Evolutionary conservation across 345 rosid genomes (phyloP).

Genomic region (Fremontodendron californicum): DNA sequence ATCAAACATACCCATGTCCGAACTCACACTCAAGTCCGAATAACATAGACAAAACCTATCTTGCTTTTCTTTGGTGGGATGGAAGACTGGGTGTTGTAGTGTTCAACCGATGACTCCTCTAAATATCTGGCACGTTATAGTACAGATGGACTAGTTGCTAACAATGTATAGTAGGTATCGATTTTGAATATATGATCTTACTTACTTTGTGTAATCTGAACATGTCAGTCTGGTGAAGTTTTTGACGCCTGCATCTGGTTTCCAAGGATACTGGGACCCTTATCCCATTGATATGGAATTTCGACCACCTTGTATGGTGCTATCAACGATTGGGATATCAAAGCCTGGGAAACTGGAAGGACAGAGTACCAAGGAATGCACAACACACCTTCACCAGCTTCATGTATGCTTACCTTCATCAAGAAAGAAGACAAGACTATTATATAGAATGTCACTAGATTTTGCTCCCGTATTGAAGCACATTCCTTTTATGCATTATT

Average conservation of each 20-base stretch:
- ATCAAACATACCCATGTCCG: too few species aligned
- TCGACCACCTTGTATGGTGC: slow-evolving; percentile 92
- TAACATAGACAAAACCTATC: too few species aligned
- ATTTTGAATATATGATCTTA: background rate
- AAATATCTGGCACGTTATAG: background rate
- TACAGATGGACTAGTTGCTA: background rate
- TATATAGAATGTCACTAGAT: slow-evolving; percentile 95
- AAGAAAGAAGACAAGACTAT: slow-evolving; percentile 65
- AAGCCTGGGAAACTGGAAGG: slow-evolving; percentile 94
- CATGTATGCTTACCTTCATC: slow-evolving; percentile 96
- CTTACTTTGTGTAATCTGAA: background rate
- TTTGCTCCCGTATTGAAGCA: slow-evolving; percentile 83
- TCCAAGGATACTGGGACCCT: slow-evolving; percentile 99
- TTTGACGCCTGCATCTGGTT: slow-evolving; percentile 83
- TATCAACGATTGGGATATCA: slow-evolving; percentile 97
- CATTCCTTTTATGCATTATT: slow-evolving; percentile 74
- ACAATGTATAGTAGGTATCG: background rate
- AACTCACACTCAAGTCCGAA: too few species aligned
- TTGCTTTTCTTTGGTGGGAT: too few species aligned
- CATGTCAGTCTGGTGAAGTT: slow-evolving; percentile 79
- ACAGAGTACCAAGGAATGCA: slow-evolving; percentile 59
- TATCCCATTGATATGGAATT: slow-evolving; percentile 99
- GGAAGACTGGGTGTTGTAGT: too few species aligned
- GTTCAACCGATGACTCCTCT: background rate
- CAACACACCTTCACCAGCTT: slow-evolving; percentile 95